Evolutionary conservation across 2,329 filamentous ascomycete genomes (phyloP).

Genomic region (Botryotinia convoluta): DNA sequence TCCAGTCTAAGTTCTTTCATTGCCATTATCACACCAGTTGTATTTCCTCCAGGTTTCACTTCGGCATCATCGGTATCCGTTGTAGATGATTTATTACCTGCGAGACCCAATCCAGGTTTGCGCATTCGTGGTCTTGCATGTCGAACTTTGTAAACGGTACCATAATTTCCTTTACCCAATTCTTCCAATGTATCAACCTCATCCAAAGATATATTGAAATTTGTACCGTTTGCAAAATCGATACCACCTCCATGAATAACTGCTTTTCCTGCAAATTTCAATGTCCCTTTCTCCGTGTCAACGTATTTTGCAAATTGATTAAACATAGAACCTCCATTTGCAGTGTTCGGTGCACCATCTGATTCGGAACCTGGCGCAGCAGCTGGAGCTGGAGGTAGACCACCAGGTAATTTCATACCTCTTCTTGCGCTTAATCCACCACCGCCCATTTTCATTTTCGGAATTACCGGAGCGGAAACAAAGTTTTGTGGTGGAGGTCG

Average conservation of each 20-base stretch:
- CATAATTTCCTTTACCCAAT: slow-evolving; percentile 96
- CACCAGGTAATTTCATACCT: slow-evolving; percentile 57
- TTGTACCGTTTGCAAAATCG: slow-evolving; percentile 84
- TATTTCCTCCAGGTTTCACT: slow-evolving; percentile 35
- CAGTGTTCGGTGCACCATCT: slow-evolving; percentile 25
- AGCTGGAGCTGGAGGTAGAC: slow-evolving; percentile 29
- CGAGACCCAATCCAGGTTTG: slow-evolving; percentile 58
- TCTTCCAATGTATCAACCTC: slow-evolving; percentile 93
- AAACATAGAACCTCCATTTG: slow-evolving; percentile 47
- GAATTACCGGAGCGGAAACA: slow-evolving; percentile 51
- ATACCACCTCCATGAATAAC: slow-evolving; percentile 86
- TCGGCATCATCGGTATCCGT: slow-evolving; percentile 38
- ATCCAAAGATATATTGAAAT: slow-evolving; percentile 91
- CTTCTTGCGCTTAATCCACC: slow-evolving; percentile 67
- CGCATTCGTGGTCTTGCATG: slow-evolving; percentile 67
- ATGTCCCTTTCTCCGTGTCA: slow-evolving; percentile 82
- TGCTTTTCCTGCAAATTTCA: slow-evolving; percentile 86
- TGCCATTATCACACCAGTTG: slow-evolving; percentile 82
- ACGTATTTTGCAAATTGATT: slow-evolving; percentile 78
- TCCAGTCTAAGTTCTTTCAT: slow-evolving; percentile 99
- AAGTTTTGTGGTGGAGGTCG: slow-evolving; percentile 47
- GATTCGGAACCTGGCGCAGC: slow-evolving; percentile 26
- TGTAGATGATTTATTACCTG: slow-evolving; percentile 43
- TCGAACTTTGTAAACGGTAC: slow-evolving; percentile 93
- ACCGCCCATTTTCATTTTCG: slow-evolving; percentile 44